Base-by-base conservation (phyloP, 2,329 filamentous ascomycete species). In the Ophiostoma angusticollis region DNA sequence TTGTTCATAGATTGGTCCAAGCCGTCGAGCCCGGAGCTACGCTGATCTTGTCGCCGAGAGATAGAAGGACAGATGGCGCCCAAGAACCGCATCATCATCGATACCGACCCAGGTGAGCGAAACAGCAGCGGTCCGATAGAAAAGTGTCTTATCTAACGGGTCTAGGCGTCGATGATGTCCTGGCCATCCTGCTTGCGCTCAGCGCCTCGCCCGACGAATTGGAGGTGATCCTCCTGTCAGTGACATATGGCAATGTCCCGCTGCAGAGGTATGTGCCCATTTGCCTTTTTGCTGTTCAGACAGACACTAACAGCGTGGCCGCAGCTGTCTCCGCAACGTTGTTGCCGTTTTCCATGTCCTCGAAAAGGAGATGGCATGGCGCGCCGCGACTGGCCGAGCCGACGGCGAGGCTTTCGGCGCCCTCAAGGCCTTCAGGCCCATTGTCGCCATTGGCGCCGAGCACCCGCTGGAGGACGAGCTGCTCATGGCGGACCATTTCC, bases 161-260 rank as follows among this genome's bases (percentile, higher is more conserved):
- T 24, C 12, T 38, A 74, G 86, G 89, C 46, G 81, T 91, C 50
- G 91, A 98, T 62, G 91, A 98, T 69, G 70, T 91, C 39, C 68
- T 96, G 45, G 89, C 86, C 32, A 72, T 96, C 58, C 69, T 98
- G 24, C 69, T 96, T 36, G 87, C 91, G 4, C 73, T 96, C 44
- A 81, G 85, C 38, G 78, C 84, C 24, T 76, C 74, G 18, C 72
- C 81, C 0, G 82, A 93, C 49, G 89, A 96, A 54, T 67, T 96
- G 17, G 84, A 96, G 57, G 67, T 96, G 25, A 60, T 83, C 33
- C 71, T 96, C 58, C 69, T 98, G 41, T 93, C 86, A 1, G 71
- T 95, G 44, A 94, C 87, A 1, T 95, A 91, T 58, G 91, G 91
- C 41, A 98, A 98, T 55, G 84, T 96, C 17, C 78, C 87, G 49